Conservation (phyloP, 331 rosid genomes). For the Quercus phellos region DNA sequence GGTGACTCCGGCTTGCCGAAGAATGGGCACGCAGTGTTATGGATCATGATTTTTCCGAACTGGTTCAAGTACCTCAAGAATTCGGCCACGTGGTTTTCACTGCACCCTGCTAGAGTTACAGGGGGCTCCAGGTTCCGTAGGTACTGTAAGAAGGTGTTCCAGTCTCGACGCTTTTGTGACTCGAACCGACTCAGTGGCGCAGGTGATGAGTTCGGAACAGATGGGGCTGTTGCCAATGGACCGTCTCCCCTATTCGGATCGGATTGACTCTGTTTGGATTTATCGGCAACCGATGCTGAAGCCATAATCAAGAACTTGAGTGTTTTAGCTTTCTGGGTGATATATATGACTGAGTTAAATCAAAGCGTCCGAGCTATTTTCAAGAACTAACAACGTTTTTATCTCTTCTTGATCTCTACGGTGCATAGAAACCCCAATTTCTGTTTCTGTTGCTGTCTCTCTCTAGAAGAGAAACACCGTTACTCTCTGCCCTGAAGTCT, state of each 20-base stretch:
- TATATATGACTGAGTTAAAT: too few species aligned
- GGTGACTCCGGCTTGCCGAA: slow-evolving; percentile 83
- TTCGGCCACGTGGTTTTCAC: slow-evolving; percentile 75
- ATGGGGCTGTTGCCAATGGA: slow-evolving; percentile 10
- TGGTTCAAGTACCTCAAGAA: slow-evolving; percentile 82
- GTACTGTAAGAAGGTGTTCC: slow-evolving; percentile 94
- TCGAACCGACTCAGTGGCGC: slow-evolving; percentile 77
- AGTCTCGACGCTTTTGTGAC: slow-evolving; percentile 90
- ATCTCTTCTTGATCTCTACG: too few species aligned
- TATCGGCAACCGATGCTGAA: slow-evolving; percentile 45
- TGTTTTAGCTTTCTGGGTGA: not conserved
- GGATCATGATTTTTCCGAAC: slow-evolving; percentile 89
- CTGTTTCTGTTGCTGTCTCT: too few species aligned
- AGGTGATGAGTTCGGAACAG: slow-evolving; percentile 23
- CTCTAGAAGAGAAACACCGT: not conserved
- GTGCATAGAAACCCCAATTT: too few species aligned
- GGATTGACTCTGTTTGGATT: not conserved
- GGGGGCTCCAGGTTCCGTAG: slow-evolving; percentile 91
- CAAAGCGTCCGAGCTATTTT: not conserved
- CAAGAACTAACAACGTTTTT: not conserved
- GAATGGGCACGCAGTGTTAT: slow-evolving; percentile 59
- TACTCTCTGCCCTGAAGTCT: not conserved
- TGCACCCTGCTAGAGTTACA: slow-evolving; percentile 70
- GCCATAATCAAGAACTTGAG: slow-evolving; percentile 39
- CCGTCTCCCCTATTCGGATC: slow-evolving; percentile 32